Base-by-base conservation (phyloP, 2,329 filamentous ascomycete species). In the Thielaviopsis punctulata region DNA sequence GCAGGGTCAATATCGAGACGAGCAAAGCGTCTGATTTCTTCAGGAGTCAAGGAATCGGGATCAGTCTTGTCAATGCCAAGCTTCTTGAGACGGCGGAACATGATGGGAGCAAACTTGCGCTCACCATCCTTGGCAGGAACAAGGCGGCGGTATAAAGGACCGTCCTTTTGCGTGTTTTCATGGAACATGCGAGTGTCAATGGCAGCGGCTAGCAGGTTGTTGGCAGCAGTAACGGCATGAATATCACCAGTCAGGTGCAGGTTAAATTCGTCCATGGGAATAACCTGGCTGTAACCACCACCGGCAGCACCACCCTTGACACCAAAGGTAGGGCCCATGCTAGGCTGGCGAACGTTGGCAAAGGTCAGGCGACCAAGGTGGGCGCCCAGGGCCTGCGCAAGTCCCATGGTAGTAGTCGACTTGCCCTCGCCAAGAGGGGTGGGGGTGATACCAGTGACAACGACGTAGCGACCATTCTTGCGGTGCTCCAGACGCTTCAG, bases 211-310 rank as follows among this genome's bases (percentile, higher is more conserved):
- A 98, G 77, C 54, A 98, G 74, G 69, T 98, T 98, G 76, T 96
- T 98, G 36, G 92, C 92, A 24, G 90, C 90, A 51, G 88, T 88
- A 62, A 98, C 92, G 58, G 92, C 92, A 66, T 98, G 92, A 53
- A 98, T 96, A 65, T 98, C 92, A 61, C 92, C 92, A 52, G 92
- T 98, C 62, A 98, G 71, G 66, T 98, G 92, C 63, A 98, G 73
- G 69, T 98, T 98, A 73, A 98, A 98, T 67, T 98, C 92, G 61
- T 98, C 92, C 92, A 98, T 98, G 55, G 92, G 92, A 61, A 98
- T 96, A 63, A 98, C 92, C 67, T 98, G 92, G 66, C 87, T 95
- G 77, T 96, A 98, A 39, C 92, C 92, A 66, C 92, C 92, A 62
- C 92, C 92, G 53, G 92, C 92, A 55, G 92, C 92, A 62, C 92